These are phyloP conservation scores for Melastoma malabathricum DNA, from an alignment of 345 rosid genomes.

Conservation along the genomic window DNA sequence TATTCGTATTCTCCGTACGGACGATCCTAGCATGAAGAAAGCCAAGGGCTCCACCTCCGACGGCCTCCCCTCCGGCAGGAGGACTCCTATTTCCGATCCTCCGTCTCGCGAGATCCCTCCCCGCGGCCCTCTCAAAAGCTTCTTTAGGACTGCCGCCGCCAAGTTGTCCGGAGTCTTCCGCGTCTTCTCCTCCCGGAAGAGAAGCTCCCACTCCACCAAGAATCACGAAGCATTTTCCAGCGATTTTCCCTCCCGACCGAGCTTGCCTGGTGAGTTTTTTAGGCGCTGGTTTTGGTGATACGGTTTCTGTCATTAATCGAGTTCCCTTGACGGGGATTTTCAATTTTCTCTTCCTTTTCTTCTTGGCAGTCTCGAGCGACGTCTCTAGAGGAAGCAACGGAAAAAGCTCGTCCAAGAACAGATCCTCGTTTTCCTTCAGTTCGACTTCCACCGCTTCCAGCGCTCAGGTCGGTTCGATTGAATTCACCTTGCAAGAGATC, in stretches of 20 bases:
- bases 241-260: conserved; percentile 18
- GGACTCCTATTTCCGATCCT: background rate
- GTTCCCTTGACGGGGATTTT: conserved; percentile 9
- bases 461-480: conserved; percentile 20
- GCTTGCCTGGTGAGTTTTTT: conserved; percentile 2
- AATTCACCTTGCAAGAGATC: conserved; percentile 54
- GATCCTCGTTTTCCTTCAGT: conserved; percentile 23
- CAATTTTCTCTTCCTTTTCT: no score
- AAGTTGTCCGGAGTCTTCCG: conserved; percentile 33
- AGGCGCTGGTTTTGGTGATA: no score
- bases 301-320: no score
- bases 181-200: conserved; percentile 13
- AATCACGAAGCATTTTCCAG: conserved; percentile 27
- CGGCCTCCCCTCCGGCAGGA: no score
- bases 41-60: no score
- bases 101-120: no score
- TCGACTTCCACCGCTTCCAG: conserved; percentile 30
- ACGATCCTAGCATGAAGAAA: no score
- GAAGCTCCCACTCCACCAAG: conserved; percentile 9
- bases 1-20: no score
- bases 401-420: conserved; percentile 24
- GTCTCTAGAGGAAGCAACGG: conserved; percentile 21
- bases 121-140: background rate
- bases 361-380: conserved; percentile 14
- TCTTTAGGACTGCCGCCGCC: conserved; percentile 20